A percentile compares a stretch with the other conserved stretches of the same genome.
phyloP scores from a whole-genome alignment of 1,284 basidiomycete genomes.

The Anthracocystis setariae region DNA sequence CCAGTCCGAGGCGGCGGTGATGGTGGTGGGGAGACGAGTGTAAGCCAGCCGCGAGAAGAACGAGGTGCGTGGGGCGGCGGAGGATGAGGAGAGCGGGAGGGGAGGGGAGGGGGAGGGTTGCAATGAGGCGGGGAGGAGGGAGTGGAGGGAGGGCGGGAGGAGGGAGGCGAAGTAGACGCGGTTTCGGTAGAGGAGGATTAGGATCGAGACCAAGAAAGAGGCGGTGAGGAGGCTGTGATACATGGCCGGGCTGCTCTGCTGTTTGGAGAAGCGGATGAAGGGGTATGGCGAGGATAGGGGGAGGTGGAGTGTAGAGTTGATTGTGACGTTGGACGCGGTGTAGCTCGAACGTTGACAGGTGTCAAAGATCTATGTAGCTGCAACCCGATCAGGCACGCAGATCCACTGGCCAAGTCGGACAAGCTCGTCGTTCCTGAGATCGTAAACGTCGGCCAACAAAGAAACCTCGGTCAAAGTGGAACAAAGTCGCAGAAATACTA shows the following conservation, averaged over 20 bases:
- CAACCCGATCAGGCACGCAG: too few relatives aligned
- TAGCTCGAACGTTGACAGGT: too few relatives aligned
- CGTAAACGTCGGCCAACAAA: too few relatives aligned
- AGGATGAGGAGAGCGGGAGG: constrained; percentile 2
- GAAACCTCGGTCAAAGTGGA: too few relatives aligned
- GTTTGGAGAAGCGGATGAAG: neutral
- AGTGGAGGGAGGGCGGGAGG: constrained; percentile 17
- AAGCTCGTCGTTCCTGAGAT: too few relatives aligned
- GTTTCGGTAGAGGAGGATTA: constrained; percentile 36
- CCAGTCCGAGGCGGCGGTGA: constrained; percentile 56
- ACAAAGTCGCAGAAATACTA: too few relatives aligned
- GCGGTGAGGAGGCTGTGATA: constrained; percentile 41
- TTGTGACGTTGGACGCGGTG: too few relatives aligned
- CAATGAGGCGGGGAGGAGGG: constrained; percentile 13
- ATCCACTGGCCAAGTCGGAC: too few relatives aligned
- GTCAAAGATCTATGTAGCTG: too few relatives aligned
- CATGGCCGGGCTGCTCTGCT: constrained; percentile 6
- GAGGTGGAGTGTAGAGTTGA: too few relatives aligned
- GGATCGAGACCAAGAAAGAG: constrained; percentile 32
- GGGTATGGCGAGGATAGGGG: neutral
- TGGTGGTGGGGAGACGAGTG: constrained; percentile 11
- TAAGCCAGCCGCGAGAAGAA: constrained; percentile 1
- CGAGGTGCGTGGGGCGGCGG: too few relatives aligned
- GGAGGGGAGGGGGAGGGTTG: constrained; percentile 4
- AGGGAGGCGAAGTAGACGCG: constrained; percentile 24